Evolutionary conservation across 2,329 filamentous ascomycete species (phyloP), one percentile per base, ranked within the genome.

Genomic region (Sarocladium oryzae): DNA sequence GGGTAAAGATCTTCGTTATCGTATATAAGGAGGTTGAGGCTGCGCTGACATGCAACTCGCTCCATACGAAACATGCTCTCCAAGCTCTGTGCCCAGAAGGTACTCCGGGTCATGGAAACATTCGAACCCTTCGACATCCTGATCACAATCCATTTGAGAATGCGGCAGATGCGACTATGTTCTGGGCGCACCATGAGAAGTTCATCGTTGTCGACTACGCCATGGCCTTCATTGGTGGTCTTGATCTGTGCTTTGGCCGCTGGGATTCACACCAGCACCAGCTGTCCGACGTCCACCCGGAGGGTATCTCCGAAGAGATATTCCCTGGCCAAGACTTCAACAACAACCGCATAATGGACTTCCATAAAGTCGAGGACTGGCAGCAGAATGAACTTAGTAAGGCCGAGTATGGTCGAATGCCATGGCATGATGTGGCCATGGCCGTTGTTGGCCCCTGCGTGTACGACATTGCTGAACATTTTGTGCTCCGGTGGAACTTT

Each of bases 321-420:
- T 99, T 89, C 77, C 91, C 93, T 0, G 93, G 93, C 1, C 93
- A 99, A 63, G 93, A 99, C 61, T 97, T 95, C 74, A 97, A 97
- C 69, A 97, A 97, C 68, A 96, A 96, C 66, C 83, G 92, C 33
- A 85, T 97, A 59, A 88, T 95, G 85, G 93, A 99, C 62, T 99
- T 97, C 65, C 79, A 96, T 60, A 86, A 85, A 28, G 93, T 97
- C 1, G 68, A 88, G 26, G 86, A 96, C 63, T 97, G 92, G 92
- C 89, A 93, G 67, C 81, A 86, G 48, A 97, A 99, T 58, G 89
- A 96, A 65, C 74, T 97, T 15, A 89, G 84, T 66, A 97, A 97
- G 69, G 84, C 86, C 2, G 89, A 96, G 46, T 95, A 85, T 60
- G 91, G 91, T 7, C 85, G 93, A 26, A 97, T 99, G 93, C 92